Conservation (phyloP, 208 protist genomes). For the Trypanosoma avium region DNA sequence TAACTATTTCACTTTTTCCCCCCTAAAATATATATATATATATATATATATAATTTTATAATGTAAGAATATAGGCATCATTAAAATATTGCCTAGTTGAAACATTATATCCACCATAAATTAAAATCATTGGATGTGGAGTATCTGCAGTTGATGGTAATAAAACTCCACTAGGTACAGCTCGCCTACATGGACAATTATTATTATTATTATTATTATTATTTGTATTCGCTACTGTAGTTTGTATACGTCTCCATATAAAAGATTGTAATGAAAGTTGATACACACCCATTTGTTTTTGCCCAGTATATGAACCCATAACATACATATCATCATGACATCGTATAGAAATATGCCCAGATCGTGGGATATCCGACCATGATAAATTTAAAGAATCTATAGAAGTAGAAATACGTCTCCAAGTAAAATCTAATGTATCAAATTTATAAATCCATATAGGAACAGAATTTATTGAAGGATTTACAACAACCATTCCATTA, state of each 20-base stretch:
- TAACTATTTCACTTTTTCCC: no score
- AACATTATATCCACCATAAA: constrained; percentile 23
- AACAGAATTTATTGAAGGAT: no score
- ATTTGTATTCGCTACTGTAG: constrained; percentile 13
- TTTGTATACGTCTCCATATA: constrained; percentile 21
- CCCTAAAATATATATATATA: no score
- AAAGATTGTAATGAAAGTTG: constrained; percentile 14
- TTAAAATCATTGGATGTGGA: constrained; percentile 17
- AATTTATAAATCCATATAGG: constrained; percentile 11
- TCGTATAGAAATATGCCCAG: constrained; percentile 20
- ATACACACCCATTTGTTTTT: constrained; percentile 9
- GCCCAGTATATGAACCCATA: constrained; percentile 19
- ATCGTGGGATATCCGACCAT: constrained; percentile 18
- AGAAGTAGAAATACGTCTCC: constrained; percentile 10
- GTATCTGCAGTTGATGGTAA: constrained; percentile 3
- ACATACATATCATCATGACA: constrained; percentile 25
- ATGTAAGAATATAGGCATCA: constrained; percentile 18
- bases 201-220: no score
- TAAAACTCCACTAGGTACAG: constrained; percentile 13
- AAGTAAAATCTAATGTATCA: constrained; percentile 14
- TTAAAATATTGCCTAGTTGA: constrained; percentile 13
- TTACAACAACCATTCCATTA: not conserved
- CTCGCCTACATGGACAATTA: constrained; percentile 1
- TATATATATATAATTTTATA: constrained; percentile 2
- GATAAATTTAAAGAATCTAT: not conserved